Base-by-base conservation (phyloP, 1,284 basidiomycete species). In the Pseudomicrostroma phylloplanum region DNA sequence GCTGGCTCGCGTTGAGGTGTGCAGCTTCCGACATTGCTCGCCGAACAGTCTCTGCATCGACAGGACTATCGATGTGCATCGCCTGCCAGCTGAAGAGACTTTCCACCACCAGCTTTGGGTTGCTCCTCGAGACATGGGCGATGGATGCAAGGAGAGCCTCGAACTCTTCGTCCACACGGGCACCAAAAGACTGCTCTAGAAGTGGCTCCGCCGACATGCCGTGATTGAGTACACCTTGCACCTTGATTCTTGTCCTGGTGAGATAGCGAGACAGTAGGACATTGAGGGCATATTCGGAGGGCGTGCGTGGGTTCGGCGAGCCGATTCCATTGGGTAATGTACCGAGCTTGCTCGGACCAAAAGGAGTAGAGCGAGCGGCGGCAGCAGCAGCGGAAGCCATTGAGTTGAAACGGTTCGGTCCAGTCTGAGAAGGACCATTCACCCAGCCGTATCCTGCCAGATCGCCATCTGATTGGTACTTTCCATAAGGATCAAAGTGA, bases 31-130 rank as follows among this genome's bases (percentile, higher is more conserved):
- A 41, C 56, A 63, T 43, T 6, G 57, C 58, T 23, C 49, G n/a
- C 19, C 61, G 42, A 6, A 63, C 61, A 25, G 58, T 43, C 21
- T 39, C 59, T 12, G 58, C 57, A 42, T 61, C 61, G 6, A 63
- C 56, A 2, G 30, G 17, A 23, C 42, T 51, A 2, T 70, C 69
- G 26, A 69, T 39, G 7, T 67, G 62, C 56, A 66, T 62, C 17
- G 59, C 84, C 63, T 90, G 85, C 93, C 93, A 97, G 21, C 88
- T 86, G 82, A 89, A 88, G 58, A 96, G 85, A 6, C 90, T 88
- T 66, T 92, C 90, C 40, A 94, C 84, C 6, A 96, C 91, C 43
- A 87, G 85, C 69, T 91, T 89, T 1, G 90, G 84, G 63, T 91
- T 87, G 60, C 89, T 90, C 64, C 88, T 86, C 1, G 90, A 90